Base-by-base conservation (phyloP, 2,329 filamentous ascomycete species). In the Aspergillus hiratsukae region DNA sequence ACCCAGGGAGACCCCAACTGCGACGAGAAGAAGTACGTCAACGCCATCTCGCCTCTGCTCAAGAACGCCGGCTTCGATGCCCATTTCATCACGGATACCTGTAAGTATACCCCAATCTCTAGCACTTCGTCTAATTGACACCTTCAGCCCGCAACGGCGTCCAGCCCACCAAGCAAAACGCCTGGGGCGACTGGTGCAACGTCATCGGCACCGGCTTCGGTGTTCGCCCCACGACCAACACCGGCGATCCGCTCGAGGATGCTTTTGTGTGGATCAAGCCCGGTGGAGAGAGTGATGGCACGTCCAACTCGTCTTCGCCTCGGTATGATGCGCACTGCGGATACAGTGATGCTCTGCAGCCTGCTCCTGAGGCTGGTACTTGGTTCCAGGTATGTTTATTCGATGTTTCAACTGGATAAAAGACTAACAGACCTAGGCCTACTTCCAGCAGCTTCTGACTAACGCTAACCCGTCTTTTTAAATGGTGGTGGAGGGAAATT, bases 221-320 rank as follows among this genome's bases (percentile, higher is more conserved):
- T 58, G 72, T 73, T 17, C 80, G 84, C 17, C 85, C 85, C 1
- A 82, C 81, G 3, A 78, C 83, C 17, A 75, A 83, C 66, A 88
- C 86, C 7, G 83, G 82, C 14, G 79, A 84, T 60, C 67, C 72
- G 1, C 75, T 86, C n/a, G 76, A 81, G 35, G 87, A 89, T 69
- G 84, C 86, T 41, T 86, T 88, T 61, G 86, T 88, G 55, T 88
- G 86, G 86, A 76, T 88, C 64, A 89, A 88, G 80, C 86, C 86
- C 4, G 86, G 86, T 60, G 80, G 79, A 51, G 80, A 82, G 69
- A 76, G 74, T 54, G 80, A 82, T 55, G 79, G 79, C 56, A 81
- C 79, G 40, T 80, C 76, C 35, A 71, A 83, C 64, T 76, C 73
- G 40, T 72, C 64, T 29, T 77, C 83, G 7, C 60, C 72, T 21